Evolutionary conservation across 1,284 basidiomycete genomes (phyloP).

Genomic region (Exobasidium rhododendri): DNA sequence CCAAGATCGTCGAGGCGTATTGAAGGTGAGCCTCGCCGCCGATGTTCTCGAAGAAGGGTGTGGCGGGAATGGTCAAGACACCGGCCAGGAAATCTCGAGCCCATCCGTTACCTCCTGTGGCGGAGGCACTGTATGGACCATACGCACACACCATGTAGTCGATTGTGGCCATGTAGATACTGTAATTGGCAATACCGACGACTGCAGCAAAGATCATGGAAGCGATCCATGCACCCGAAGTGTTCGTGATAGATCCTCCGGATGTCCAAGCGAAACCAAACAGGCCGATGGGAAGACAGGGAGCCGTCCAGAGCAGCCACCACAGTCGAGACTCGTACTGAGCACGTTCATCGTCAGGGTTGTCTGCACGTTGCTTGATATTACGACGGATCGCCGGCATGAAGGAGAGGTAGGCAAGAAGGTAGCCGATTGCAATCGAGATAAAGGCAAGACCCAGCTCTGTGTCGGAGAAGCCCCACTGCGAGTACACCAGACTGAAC

Average conservation of each 20-base stretch:
- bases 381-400: slow-evolving; percentile 11
- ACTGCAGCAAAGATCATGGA: slow-evolving; percentile 57
- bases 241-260: slow-evolving; percentile 41
- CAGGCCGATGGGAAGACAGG: slow-evolving; percentile 56
- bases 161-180: slow-evolving; percentile 53
- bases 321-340: slow-evolving; percentile 53
- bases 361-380: slow-evolving; percentile 5
- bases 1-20: slow-evolving; percentile 56
- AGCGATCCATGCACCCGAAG: slow-evolving; percentile 52
- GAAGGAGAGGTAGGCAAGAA: slow-evolving; percentile 21
- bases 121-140: slow-evolving; percentile 57
- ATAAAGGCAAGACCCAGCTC: slow-evolving; percentile 55
- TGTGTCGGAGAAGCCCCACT: slow-evolving; percentile 56
- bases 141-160: slow-evolving; percentile 55
- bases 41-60: slow-evolving; percentile 54
- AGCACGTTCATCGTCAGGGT: slow-evolving; percentile 15
- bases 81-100: slow-evolving; percentile 56
- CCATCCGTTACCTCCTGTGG: slow-evolving; percentile 53
- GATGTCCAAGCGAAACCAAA: slow-evolving; percentile 58
- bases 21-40: slow-evolving; percentile 17
- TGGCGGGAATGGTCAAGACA: slow-evolving; percentile 55
- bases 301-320: slow-evolving; percentile 55
- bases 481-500: slow-evolving; percentile 56
- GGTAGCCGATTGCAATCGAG: slow-evolving; percentile 56
- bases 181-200: slow-evolving; percentile 56